Percentiles rank a stretch among this genome's conserved stretches.
Evolutionary conservation across 192 early-diverging fungal species (phyloP).

Genomic region (Podila minutissima): DNA sequence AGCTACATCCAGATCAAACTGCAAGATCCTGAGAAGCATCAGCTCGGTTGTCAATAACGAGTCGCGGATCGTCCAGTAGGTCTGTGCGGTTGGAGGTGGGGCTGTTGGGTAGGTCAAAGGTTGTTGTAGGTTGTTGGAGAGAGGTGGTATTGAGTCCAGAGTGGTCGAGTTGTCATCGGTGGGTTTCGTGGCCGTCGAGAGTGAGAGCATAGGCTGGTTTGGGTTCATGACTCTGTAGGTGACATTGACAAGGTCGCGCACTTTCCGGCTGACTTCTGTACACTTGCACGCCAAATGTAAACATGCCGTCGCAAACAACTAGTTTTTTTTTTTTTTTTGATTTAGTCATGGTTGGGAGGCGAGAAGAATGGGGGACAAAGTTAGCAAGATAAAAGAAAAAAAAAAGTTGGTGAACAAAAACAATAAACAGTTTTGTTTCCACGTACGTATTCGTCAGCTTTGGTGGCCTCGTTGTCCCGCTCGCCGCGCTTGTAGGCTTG

Average conservation of each 20-base stretch:
- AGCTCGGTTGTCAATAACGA: constrained; percentile 62
- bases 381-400: not conserved
- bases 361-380: not conserved
- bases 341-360: too few species aligned
- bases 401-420: not conserved
- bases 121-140: constrained; percentile 9
- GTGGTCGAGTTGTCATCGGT: not conserved
- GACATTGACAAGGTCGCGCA: constrained; percentile 65
- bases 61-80: constrained; percentile 58
- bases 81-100: constrained; percentile 44
- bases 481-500: constrained; percentile 36
- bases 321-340: not conserved
- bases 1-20: constrained; percentile 60
- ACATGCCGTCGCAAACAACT: constrained; percentile 65
- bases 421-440: not conserved
- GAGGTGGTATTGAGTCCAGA: not conserved
- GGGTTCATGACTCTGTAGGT: constrained; percentile 51
- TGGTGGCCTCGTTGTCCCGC: constrained; percentile 50
- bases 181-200: constrained; percentile 29
- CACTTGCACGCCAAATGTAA: constrained; percentile 62
- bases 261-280: constrained; percentile 61
- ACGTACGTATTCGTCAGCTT: constrained; percentile 44
- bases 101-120: constrained; percentile 11
- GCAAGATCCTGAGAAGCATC: constrained; percentile 58
- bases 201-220: constrained; percentile 19